phyloP scores from a whole-genome alignment of 2,329 filamentous ascomycete species.

The Fonsecaea erecta region DNA sequence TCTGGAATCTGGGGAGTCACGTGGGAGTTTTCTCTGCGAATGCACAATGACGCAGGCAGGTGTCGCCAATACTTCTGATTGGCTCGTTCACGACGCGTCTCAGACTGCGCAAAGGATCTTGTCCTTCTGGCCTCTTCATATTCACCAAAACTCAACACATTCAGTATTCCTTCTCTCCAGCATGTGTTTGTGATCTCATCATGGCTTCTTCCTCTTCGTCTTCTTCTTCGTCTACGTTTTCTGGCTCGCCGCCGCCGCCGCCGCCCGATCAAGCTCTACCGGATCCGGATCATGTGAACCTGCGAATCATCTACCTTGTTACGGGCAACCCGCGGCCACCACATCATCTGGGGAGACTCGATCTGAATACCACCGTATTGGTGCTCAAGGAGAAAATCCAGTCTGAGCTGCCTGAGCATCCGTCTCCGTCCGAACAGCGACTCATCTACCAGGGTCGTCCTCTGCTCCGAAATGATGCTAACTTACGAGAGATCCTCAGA shows the following conservation, averaged over 20 bases:
- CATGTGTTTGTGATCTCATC: neutral
- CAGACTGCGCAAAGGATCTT: neutral
- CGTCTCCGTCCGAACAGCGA: conserved; percentile 55
- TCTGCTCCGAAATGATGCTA: conserved; percentile 55
- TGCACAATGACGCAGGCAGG: conserved; percentile 26
- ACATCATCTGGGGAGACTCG: conserved; percentile 42
- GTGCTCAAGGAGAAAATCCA: conserved; percentile 60
- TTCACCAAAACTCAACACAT: neutral
- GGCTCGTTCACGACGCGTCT: conserved; percentile 1
- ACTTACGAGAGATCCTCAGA: conserved; percentile 57
- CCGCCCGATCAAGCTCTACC: neutral
- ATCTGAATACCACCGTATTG: conserved; percentile 52
- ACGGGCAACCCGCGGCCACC: conserved; percentile 35
- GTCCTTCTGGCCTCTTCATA: neutral
- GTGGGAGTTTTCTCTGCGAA: conserved; percentile 3
- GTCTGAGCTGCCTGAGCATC: conserved; percentile 53
- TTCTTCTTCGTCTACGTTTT: too few relatives aligned
- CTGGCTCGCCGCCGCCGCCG: neutral
- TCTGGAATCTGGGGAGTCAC: neutral
- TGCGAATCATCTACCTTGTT: conserved; percentile 34
- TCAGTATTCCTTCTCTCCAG: neutral
- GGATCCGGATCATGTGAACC: conserved; percentile 32
- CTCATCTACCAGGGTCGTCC: conserved; percentile 63
- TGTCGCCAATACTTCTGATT: neutral
- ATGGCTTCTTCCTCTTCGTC: conserved; percentile 8